Evolutionary conservation across 352 stramenopile genomes (phyloP).

Genomic region (Blastocystis sp.): DNA sequence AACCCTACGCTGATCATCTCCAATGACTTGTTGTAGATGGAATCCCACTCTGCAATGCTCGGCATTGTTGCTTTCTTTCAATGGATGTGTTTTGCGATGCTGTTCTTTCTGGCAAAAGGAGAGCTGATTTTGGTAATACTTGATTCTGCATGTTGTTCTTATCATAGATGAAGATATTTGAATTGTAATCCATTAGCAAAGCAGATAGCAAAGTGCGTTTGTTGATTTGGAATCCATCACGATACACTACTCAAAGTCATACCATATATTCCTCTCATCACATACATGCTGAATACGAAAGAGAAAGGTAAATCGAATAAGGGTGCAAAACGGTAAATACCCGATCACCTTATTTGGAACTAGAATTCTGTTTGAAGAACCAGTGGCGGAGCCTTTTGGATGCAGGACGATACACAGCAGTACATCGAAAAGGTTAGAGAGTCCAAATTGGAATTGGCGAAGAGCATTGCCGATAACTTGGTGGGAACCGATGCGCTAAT

Average conservation of each 20-base stretch:
- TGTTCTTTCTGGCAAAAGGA: not conserved
- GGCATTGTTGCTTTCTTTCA: slow-evolving; percentile 49
- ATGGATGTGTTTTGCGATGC: not conserved
- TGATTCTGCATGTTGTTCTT: not conserved
- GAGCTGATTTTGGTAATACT: not conserved
- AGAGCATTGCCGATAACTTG: slow-evolving; percentile 63
- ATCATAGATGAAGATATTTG: not conserved
- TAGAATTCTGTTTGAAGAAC: not conserved
- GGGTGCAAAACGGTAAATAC: not conserved
- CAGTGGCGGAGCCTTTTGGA: not conserved
- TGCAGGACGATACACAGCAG: slow-evolving; percentile 42
- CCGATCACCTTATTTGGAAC: not conserved
- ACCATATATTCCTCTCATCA: too few relatives aligned
- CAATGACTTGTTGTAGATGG: slow-evolving; percentile 66
- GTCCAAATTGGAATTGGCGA: slow-evolving; percentile 69
- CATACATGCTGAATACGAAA: too few relatives aligned
- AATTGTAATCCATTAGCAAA: not conserved
- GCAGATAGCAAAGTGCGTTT: not conserved
- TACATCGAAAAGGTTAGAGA: slow-evolving; percentile 46
- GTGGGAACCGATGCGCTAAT: slow-evolving; percentile 70
- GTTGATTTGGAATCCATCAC: too few relatives aligned
- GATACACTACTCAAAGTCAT: too few relatives aligned
- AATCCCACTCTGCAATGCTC: slow-evolving; percentile 70
- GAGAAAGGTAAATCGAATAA: too few relatives aligned
- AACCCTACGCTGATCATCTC: slow-evolving; percentile 60